These are phyloP conservation scores for Hirsutella thompsonii DNA, from an alignment of 2,329 filamentous ascomycete species.

Conservation along the genomic window DNA sequence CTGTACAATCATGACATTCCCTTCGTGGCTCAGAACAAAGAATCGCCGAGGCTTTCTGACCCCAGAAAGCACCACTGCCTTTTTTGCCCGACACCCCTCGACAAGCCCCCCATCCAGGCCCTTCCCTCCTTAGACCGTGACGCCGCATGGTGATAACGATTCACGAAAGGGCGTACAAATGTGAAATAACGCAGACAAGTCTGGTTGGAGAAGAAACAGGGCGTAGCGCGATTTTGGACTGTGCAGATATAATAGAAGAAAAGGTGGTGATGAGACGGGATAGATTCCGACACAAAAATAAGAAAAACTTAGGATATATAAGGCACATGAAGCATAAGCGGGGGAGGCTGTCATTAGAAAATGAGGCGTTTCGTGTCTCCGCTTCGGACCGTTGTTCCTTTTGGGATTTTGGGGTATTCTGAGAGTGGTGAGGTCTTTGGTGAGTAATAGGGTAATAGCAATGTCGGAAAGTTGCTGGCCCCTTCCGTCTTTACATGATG, in stretches of 20 bases:
- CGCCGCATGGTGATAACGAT: constrained; percentile 4
- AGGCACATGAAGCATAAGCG: constrained; percentile 1
- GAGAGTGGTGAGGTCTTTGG: constrained; percentile 1
- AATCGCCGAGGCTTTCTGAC: too few relatives aligned
- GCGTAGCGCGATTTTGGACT: too few relatives aligned
- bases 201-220: background rate
- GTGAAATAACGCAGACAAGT: background rate
- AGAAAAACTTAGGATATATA: background rate
- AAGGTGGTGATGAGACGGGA: too few relatives aligned
- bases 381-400: background rate
- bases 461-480: background rate
- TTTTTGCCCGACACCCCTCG: background rate
- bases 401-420: background rate
- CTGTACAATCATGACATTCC: background rate
- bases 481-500: constrained; percentile 42
- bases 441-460: background rate
- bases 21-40: background rate
- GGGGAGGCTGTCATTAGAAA: background rate
- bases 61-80: too few relatives aligned
- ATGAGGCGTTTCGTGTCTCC: background rate
- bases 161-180: background rate
- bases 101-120: constrained; percentile 1
- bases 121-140: constrained; percentile 5
- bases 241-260: too few relatives aligned
- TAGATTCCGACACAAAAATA: background rate